Evolutionary conservation across 2,329 filamentous ascomycete genomes (phyloP), one percentile per base, ranked within the genome.

Genomic region (Chrysoporthe deuterocubensis): DNA sequence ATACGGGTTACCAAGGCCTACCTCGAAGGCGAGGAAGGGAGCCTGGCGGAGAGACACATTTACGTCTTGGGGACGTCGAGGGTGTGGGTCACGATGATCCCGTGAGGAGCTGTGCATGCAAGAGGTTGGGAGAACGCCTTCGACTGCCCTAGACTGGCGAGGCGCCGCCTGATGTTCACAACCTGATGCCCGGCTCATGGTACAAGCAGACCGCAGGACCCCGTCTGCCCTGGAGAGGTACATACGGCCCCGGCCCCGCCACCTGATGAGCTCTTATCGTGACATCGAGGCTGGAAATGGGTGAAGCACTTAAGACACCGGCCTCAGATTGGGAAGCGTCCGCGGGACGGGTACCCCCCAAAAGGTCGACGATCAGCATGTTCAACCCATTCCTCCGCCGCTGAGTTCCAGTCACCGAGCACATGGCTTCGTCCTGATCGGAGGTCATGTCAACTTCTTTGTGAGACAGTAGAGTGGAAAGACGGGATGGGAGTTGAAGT

Each of bases 321-420:
- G 18, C 26, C 52, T 32, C 44, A 46, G 42, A 63, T 26, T 50
- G 62, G 58, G 62, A 70, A 63, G 62, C 58, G 37, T 50, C 66
- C 58, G 66, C 62, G 46, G 37, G 44, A 65, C 62, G 9, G 48
- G 52, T 44, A 8, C 44, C 21, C 59, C 62, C 46, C 67, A 54
- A 70, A 34, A 61, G 44, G 59, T 50, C 52, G 66, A 37, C 62
- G 68, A 70, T 70, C 68, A 65, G 54, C 63, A 68, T 63, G 58
- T 58, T 59, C 66, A 68, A 56, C 64, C 58, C 66, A 68, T 70
- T 66, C 68, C 62, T 68, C 57, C 62, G 59, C 52, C 43, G 50
- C 40, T 48, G 32, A 59, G 37, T 42, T 54, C 68, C 62, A 67
- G 66, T 59, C 60, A 62, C 66, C 61, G 54, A 59, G 61, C 54